These are phyloP conservation scores for Coemansia erecta DNA, from an alignment of 192 early-diverging fungal genomes.

Conservation along the genomic window DNA sequence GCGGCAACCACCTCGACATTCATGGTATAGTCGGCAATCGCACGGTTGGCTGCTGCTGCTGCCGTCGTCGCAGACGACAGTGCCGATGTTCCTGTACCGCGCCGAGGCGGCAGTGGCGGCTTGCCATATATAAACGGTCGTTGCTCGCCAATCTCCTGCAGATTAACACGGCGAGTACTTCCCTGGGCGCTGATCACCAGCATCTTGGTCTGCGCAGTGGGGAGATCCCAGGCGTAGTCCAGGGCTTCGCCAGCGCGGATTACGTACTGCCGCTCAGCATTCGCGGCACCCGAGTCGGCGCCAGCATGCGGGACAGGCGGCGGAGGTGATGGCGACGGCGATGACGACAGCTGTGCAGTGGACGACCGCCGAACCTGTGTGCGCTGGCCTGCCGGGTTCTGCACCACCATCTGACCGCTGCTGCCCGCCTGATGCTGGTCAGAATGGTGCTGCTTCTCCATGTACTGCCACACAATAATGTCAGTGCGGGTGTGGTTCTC, in stretches of 20 bases:
- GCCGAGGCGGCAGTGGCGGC: slow-evolving; percentile 17
- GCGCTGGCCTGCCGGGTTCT: no score
- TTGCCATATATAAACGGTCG: slow-evolving; percentile 77
- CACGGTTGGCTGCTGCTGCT: slow-evolving; percentile 35
- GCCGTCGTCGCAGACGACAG: slow-evolving; percentile 4
- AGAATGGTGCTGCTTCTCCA: slow-evolving; percentile 12
- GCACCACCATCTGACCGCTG: background rate
- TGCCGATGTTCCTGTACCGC: slow-evolving; percentile 5
- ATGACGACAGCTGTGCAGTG: slow-evolving; percentile 4
- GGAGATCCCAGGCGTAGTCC: slow-evolving; percentile 91
- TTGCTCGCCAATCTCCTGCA: slow-evolving; percentile 87
- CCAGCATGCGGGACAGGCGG: background rate
- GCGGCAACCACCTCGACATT: slow-evolving; percentile 74
- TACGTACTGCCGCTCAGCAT: slow-evolving; percentile 20
- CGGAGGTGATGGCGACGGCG: slow-evolving; percentile 5
- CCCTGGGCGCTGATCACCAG: slow-evolving; percentile 77
- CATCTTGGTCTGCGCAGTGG: slow-evolving; percentile 67
- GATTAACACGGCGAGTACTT: slow-evolving; percentile 71
- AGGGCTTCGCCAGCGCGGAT: slow-evolving; percentile 50
- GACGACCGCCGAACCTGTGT: slow-evolving; percentile 2
- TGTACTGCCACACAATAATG: slow-evolving; percentile 74
- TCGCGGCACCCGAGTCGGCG: background rate
- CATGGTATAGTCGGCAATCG: slow-evolving; percentile 70
- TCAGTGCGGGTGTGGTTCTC: slow-evolving; percentile 56
- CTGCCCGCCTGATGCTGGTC: background rate